A percentile compares a stretch with the other conserved stretches of the same genome.
These are phyloP conservation scores for Tilletia indica DNA, from an alignment of 1,284 basidiomycete genomes.

Conservation along the genomic window DNA sequence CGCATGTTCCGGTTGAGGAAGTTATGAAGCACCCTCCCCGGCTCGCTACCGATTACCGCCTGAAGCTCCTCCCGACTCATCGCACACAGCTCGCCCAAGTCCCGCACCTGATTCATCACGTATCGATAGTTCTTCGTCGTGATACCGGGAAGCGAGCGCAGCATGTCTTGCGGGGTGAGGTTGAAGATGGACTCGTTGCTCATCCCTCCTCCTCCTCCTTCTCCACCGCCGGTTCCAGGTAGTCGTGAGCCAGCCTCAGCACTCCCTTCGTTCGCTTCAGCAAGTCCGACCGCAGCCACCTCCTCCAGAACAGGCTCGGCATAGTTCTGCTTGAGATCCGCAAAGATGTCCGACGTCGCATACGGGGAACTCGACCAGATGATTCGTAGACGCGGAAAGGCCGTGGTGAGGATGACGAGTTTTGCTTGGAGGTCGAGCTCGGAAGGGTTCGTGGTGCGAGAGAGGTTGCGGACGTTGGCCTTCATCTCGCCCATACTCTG, in stretches of 20 bases:
- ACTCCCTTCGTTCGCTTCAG: constrained; percentile 26
- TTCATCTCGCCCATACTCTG: constrained; percentile 21
- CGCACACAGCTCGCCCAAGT: constrained; percentile 73
- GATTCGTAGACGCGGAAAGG: constrained; percentile 85
- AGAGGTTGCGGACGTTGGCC: constrained; percentile 55
- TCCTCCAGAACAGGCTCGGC: constrained; percentile 83
- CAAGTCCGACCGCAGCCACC: constrained; percentile 62
- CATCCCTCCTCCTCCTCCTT: neutral
- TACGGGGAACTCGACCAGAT: constrained; percentile 97
- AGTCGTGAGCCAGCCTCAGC: constrained; percentile 18
- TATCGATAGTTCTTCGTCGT: constrained; percentile 80
- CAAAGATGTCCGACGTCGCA: constrained; percentile 86
- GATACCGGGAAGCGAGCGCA: constrained; percentile 65
- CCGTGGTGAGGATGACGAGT: constrained; percentile 79
- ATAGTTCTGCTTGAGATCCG: constrained; percentile 81
- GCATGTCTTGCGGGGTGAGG: constrained; percentile 56
- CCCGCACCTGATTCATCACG: constrained; percentile 76
- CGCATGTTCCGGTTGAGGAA: constrained; percentile 72
- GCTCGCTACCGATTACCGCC: constrained; percentile 76
- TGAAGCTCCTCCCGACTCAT: constrained; percentile 68
- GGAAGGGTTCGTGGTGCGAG: constrained; percentile 54
- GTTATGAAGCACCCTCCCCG: constrained; percentile 73
- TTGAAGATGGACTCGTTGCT: constrained; percentile 36
- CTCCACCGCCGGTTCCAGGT: constrained; percentile 21
- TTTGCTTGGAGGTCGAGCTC: constrained; percentile 73